Evolutionary conservation across 371 early-diverging fungal species (phyloP).

Genomic region (Syncephalastrum racemosum): DNA sequence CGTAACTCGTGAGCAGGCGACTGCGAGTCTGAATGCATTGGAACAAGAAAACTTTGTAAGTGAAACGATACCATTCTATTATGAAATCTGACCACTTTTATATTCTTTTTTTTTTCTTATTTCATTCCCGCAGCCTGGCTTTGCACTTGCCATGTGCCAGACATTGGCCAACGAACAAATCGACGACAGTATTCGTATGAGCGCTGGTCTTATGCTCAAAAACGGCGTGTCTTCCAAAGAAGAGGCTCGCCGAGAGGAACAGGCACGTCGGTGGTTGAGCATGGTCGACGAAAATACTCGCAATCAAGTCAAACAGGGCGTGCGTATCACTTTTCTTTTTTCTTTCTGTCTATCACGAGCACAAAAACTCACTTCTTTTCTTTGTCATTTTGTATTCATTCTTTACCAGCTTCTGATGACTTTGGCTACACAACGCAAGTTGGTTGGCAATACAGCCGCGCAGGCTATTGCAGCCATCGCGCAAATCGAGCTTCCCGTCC

Average conservation of each 20-base stretch:
- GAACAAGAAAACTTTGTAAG: conserved; percentile 82
- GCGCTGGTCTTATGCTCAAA: conserved; percentile 91
- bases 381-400: not conserved
- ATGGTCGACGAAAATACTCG: conserved; percentile 52
- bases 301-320: conserved; percentile 59
- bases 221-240: conserved; percentile 88
- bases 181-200: conserved; percentile 62
- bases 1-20: conserved; percentile 74
- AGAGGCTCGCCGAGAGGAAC: conserved; percentile 62
- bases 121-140: conserved; percentile 61
- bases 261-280: conserved; percentile 71
- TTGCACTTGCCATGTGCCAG: conserved; percentile 73
- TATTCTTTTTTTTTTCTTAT: conserved; percentile 5
- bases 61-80: not conserved
- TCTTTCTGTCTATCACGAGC: too few relatives aligned
- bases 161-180: conserved; percentile 80
- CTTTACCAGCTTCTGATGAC: conserved; percentile 64
- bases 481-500: conserved; percentile 83
- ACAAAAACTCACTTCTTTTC: not conserved
- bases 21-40: conserved; percentile 69
- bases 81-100: not conserved
- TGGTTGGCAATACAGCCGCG: conserved; percentile 74
- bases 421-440: conserved; percentile 63
- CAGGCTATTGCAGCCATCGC: conserved; percentile 90
- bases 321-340: conserved; percentile 17